phyloP scores from a whole-genome alignment of 768 basidiomycete genomes.

The Coprinellus micaceus region DNA sequence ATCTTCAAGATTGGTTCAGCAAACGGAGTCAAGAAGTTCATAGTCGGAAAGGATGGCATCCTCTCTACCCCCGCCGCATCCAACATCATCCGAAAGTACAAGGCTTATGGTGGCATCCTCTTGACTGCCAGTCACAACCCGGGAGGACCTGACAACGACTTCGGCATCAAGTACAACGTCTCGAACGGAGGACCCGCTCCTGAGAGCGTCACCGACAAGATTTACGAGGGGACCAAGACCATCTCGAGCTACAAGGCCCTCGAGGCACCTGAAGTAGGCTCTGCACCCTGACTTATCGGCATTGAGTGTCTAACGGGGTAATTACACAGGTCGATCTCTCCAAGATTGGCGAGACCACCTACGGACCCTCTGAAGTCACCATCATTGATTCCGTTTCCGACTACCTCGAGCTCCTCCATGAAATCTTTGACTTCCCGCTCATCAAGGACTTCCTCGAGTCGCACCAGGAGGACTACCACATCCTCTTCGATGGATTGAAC shows the following conservation, averaged over 20 bases:
- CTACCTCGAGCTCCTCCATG: slow-evolving; percentile 78
- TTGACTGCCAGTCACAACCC: slow-evolving; percentile 98
- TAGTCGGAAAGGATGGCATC: slow-evolving; percentile 88
- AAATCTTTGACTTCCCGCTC: slow-evolving; percentile 91
- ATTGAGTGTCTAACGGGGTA: slow-evolving; percentile 3
- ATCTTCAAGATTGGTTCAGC: slow-evolving; percentile 94
- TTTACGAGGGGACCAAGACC: slow-evolving; percentile 86
- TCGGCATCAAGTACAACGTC: slow-evolving; percentile 99
- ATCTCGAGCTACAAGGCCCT: slow-evolving; percentile 84
- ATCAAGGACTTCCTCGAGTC: slow-evolving; percentile 84
- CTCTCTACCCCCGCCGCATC: slow-evolving; percentile 97
- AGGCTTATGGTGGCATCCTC: slow-evolving; percentile 94
- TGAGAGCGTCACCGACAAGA: slow-evolving; percentile 93
- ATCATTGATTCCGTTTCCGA: slow-evolving; percentile 94
- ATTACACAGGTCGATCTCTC: slow-evolving; percentile 70
- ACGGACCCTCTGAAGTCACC: slow-evolving; percentile 80
- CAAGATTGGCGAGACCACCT: slow-evolving; percentile 72
- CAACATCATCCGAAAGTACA: slow-evolving; percentile 92
- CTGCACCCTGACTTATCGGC: background rate
- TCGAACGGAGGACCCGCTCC: slow-evolving; percentile 97
- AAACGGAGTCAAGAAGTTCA: slow-evolving; percentile 88
- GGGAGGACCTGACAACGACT: slow-evolving; percentile 96
- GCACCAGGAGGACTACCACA: slow-evolving; percentile 66
- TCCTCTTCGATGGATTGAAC: slow-evolving; percentile 93
- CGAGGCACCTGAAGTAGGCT: slow-evolving; percentile 67